These are phyloP conservation scores for Vitellaria paradoxa DNA, from an alignment of 179 eudicot genomes.

Conservation along the genomic window DNA sequence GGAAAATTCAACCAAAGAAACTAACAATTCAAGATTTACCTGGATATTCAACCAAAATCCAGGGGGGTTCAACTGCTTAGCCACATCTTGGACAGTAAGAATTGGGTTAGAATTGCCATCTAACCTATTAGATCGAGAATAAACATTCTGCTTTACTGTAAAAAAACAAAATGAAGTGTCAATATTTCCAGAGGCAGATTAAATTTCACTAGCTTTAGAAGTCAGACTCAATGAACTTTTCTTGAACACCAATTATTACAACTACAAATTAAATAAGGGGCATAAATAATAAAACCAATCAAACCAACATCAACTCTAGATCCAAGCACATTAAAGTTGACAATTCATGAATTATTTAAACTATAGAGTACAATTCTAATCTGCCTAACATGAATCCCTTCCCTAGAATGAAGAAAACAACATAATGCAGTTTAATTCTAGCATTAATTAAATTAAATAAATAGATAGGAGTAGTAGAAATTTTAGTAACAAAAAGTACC, in stretches of 20 bases:
- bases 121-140: slow-evolving; percentile 35
- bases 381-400: background rate
- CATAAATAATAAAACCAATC: background rate
- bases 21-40: slow-evolving; percentile 28
- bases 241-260: background rate
- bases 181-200: background rate
- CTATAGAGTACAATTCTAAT: background rate
- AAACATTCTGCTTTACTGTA: slow-evolving; percentile 50
- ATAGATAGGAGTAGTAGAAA: background rate
- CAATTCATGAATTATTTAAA: background rate
- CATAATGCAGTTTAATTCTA: background rate
- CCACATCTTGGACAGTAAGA: slow-evolving; percentile 55
- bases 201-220: background rate
- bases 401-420: background rate
- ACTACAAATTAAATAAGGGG: background rate
- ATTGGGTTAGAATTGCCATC: slow-evolving; percentile 31
- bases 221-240: background rate
- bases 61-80: slow-evolving; percentile 35
- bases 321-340: background rate
- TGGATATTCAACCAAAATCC: slow-evolving; percentile 70
- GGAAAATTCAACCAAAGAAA: background rate
- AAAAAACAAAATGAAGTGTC: background rate
- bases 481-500: background rate
- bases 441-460: background rate
- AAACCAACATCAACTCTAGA: background rate